Evolutionary conservation across 2,329 filamentous ascomycete species (phyloP), one percentile per base, ranked within the genome.

Genomic region (Venturia asperata): DNA sequence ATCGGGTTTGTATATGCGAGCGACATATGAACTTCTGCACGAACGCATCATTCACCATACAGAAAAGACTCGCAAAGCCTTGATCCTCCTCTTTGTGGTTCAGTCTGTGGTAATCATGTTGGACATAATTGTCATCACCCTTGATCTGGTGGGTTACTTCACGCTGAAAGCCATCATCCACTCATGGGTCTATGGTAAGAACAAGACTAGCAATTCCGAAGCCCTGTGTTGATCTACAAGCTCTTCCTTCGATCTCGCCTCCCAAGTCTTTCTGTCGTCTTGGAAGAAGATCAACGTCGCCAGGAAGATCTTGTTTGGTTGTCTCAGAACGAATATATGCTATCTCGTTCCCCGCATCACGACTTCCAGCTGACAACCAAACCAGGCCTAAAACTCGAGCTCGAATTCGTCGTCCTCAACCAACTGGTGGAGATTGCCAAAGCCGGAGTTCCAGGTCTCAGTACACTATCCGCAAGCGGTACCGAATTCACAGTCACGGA

Each of bases 351-450:
- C 24, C 10, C 21, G 47, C 21, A 27, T 52, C 9, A 27, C 2
- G 11, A 52, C 3, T 52, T 15, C 11, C 47, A 5, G 47, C 47
- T 52, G 21, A 52, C 11, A 27, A 15, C 1, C 21, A 27, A 11
- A 21, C 24, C 47, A 52, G 47, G 66, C 39, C 63, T 70, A 61
- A 70, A 70, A 43, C 64, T 70, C 17, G 65, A 65, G 15, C 49
- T 70, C 45, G 69, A 70, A 58, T 70, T 70, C 43, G 65, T 66
- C n/a, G 67, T 70, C 30, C 67, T 70, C 19, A 70, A 69, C 62
- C 67, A 70, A 55, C 62, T 70, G n/a, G 30, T 62, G 21, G 56
- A 65, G 10, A 65, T 65, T 6, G 55, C 64, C 34, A 37, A 60
- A n/a, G 19, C 52, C 5, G 63, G 63, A n/a, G 30, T 60, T 21